A percentile compares a stretch with the other conserved stretches of the same genome.
Conservation (phyloP, 345 rosid species). For the Excoecaria agallocha region DNA sequence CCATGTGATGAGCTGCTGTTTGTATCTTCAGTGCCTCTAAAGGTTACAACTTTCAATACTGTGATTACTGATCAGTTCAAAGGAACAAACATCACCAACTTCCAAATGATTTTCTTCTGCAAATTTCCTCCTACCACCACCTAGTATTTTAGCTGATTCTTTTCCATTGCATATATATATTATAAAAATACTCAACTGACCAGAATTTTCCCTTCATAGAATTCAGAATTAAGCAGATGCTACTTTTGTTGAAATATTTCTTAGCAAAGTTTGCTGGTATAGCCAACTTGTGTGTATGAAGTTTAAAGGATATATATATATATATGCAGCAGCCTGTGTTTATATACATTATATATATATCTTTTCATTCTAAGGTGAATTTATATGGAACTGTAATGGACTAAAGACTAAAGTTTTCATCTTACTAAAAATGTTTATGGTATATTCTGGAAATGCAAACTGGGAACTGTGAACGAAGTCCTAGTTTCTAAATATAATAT, state of each 20-base stretch:
- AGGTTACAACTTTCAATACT: neutral
- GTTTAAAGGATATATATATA: too few species aligned
- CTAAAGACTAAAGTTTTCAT: too few species aligned
- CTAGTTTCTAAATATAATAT: too few species aligned
- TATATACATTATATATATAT: too few species aligned
- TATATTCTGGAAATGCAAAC: too few species aligned
- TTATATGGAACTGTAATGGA: too few species aligned
- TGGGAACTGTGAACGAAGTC: neutral
- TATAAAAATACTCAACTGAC: neutral
- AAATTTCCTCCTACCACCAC: neutral
- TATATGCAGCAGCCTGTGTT: too few species aligned
- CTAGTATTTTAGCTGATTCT: neutral
- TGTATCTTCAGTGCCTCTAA: neutral
- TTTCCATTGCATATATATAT: too few species aligned
- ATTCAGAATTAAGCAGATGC: neutral
- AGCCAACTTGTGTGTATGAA: too few species aligned
- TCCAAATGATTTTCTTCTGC: neutral
- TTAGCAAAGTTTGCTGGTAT: conserved; percentile 17
- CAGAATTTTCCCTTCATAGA: conserved; percentile 9
- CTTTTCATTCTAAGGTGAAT: too few species aligned
- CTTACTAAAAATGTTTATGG: too few species aligned
- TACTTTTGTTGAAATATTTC: neutral
- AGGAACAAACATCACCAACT: conserved; percentile 21
- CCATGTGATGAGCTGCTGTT: neutral
- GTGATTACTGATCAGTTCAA: conserved; percentile 6